A percentile compares a stretch with the other conserved stretches of the same genome.
Evolutionary conservation across 805 yeast species (phyloP).

Genomic region (Debaryomyces tyrocola): DNA sequence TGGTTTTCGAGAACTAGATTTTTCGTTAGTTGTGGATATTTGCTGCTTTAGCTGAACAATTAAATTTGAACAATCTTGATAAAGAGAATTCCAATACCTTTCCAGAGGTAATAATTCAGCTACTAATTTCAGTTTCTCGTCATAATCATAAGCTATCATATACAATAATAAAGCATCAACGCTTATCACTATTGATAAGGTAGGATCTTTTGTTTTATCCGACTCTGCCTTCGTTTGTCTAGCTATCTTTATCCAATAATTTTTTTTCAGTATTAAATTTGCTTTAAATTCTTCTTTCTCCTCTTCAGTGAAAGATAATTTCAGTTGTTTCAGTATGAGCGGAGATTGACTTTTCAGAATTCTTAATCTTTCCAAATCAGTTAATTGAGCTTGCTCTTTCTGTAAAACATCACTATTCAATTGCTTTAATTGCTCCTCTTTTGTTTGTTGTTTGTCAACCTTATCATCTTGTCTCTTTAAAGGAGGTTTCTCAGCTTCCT

Average conservation of each 20-base stretch:
- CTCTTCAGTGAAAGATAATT: neutral
- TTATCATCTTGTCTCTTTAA: conserved; percentile 7
- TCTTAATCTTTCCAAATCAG: conserved; percentile 2
- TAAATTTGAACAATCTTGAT: conserved; percentile 19
- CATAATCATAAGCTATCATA: conserved; percentile 29
- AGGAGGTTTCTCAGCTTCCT: conserved; percentile 1
- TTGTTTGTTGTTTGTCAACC: conserved; percentile 1
- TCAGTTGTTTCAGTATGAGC: neutral
- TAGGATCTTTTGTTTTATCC: conserved; percentile 15
- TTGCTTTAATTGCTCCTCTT: conserved; percentile 17
- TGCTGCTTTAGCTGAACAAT: neutral
- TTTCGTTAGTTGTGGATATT: neutral
- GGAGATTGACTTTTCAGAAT: conserved; percentile 1
- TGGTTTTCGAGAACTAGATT: neutral
- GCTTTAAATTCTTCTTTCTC: neutral
- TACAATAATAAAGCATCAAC: conserved; percentile 27
- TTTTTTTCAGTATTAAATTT: conserved; percentile 10
- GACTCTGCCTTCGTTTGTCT: conserved; percentile 14
- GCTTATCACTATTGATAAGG: conserved; percentile 21
- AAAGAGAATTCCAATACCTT: conserved; percentile 27
- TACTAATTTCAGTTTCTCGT: conserved; percentile 28
- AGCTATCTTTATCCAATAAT: conserved; percentile 21
- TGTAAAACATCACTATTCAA: conserved; percentile 18
- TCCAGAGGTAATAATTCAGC: conserved; percentile 28
- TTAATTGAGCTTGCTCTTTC: conserved; percentile 10